Evolutionary conservation across 768 basidiomycete genomes (phyloP).

Genomic region (Candolleomyces eurysporus): DNA sequence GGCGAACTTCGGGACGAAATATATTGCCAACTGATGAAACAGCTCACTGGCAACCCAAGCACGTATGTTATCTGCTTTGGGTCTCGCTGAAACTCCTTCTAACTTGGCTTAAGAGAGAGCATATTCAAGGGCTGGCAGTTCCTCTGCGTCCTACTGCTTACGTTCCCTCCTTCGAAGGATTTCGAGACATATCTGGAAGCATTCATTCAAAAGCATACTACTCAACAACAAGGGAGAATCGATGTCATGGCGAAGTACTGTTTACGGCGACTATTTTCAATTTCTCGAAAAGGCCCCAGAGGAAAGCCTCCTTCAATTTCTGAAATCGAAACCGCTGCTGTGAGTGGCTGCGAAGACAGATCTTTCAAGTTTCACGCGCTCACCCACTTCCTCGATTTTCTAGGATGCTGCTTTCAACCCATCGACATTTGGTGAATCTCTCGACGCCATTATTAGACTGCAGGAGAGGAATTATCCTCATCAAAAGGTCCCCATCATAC

Average conservation of each 20-base stretch:
- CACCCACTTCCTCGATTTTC: constrained; percentile 9
- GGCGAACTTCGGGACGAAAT: constrained; percentile 91
- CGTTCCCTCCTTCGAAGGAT: constrained; percentile 92
- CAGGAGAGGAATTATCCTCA: constrained; percentile 86
- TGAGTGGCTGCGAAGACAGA: constrained; percentile 27
- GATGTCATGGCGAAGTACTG: constrained; percentile 93
- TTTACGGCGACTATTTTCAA: constrained; percentile 68
- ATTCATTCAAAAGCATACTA: constrained; percentile 73
- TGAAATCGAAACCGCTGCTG: constrained; percentile 92
- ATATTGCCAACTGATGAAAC: constrained; percentile 92
- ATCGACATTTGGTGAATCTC: constrained; percentile 88
- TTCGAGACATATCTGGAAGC: constrained; percentile 80
- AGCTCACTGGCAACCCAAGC: constrained; percentile 79
- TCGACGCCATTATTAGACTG: constrained; percentile 78
- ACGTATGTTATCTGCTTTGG: constrained; percentile 46
- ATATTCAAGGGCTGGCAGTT: constrained; percentile 92
- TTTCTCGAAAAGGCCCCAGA: constrained; percentile 81
- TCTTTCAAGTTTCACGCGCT: neutral
- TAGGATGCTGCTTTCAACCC: constrained; percentile 94
- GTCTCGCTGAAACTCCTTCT: constrained; percentile 1
- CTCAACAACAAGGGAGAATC: constrained; percentile 69
- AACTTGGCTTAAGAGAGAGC: constrained; percentile 58
- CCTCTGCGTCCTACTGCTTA: constrained; percentile 84
- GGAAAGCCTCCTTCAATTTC: constrained; percentile 78
- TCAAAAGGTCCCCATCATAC: constrained; percentile 85